Conservation (phyloP, 164 flowering plant species). For the Cinnamomum chago region DNA sequence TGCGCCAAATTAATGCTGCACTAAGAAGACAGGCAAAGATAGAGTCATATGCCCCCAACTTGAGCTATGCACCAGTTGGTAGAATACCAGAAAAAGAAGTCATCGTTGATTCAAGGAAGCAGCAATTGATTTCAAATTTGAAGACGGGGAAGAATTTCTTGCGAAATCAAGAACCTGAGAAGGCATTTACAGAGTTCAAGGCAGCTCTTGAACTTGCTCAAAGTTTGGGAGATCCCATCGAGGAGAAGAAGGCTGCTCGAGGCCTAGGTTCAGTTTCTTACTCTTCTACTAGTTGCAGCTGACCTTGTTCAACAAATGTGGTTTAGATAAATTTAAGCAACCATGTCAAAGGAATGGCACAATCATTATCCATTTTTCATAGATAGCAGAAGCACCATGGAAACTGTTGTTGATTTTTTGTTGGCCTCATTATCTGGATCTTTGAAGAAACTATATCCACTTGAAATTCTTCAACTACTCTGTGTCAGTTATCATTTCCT, state of each 20-base stretch:
- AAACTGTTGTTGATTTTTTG: no score
- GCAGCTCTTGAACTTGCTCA: conserved; percentile 82
- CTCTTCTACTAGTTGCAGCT: not conserved
- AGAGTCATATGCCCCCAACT: conserved; percentile 87
- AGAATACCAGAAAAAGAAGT: conserved; percentile 66
- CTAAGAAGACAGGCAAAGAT: conserved; percentile 95
- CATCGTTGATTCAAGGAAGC: conserved; percentile 70
- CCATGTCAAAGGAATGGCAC: not conserved
- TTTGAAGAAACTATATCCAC: no score
- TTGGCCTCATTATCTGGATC: no score
- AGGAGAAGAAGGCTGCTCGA: conserved; percentile 96
- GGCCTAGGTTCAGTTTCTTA: conserved; percentile 66
- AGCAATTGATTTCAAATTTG: conserved; percentile 60
- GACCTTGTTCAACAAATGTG: not conserved
- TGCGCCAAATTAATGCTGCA: conserved; percentile 91
- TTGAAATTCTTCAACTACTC: no score
- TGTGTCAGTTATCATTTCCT: no score
- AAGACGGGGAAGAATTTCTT: conserved; percentile 77
- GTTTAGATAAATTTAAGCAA: not conserved
- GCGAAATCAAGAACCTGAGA: conserved; percentile 76
- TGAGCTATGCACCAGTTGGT: conserved; percentile 91
- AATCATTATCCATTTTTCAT: not conserved
- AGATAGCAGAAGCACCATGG: not conserved
- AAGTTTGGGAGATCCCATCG: conserved; percentile 58
- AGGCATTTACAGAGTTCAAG: conserved; percentile 69